Percentiles rank a stretch among this genome's conserved stretches.
Evolutionary conservation across 768 basidiomycete genomes (phyloP).

Genomic region (Daedaleopsis sinensis): DNA sequence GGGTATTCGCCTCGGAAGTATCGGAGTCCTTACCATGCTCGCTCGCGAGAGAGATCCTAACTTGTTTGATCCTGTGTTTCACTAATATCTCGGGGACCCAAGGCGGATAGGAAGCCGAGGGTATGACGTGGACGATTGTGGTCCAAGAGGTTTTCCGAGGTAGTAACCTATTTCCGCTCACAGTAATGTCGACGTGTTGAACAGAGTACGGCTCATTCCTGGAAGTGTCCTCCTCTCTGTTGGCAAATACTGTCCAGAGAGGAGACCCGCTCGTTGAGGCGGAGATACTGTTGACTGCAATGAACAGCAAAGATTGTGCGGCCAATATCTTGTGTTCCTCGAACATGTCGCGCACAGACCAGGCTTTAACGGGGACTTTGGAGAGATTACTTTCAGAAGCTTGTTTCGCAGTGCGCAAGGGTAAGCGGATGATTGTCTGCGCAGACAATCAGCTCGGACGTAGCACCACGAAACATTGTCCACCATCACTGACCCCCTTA

Average conservation of each 20-base stretch:
- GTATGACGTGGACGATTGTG: neutral
- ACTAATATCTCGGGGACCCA: neutral
- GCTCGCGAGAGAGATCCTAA: conserved; percentile 38
- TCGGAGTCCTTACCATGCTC: neutral
- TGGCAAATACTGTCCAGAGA: neutral
- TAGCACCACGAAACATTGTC: neutral
- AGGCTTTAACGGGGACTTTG: neutral
- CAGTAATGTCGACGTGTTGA: neutral
- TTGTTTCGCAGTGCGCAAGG: conserved; percentile 39
- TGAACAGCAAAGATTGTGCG: conserved; percentile 4
- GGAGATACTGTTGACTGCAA: neutral
- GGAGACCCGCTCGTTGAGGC: neutral
- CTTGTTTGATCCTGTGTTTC: conserved; percentile 30
- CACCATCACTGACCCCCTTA: conserved; percentile 40
- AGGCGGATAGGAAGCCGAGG: neutral
- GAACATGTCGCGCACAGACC: neutral
- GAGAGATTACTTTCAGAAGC: conserved; percentile 5
- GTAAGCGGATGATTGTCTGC: conserved; percentile 51
- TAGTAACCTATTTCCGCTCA: too few relatives aligned
- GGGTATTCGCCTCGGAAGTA: neutral
- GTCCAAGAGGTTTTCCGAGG: neutral
- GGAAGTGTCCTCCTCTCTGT: neutral
- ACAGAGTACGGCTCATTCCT: too few relatives aligned
- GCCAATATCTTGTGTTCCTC: neutral
- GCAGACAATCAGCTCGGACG: conserved; percentile 3